Conservation (phyloP, 2,329 filamentous ascomycete genomes). For the Colletotrichum higginsianum region DNA sequence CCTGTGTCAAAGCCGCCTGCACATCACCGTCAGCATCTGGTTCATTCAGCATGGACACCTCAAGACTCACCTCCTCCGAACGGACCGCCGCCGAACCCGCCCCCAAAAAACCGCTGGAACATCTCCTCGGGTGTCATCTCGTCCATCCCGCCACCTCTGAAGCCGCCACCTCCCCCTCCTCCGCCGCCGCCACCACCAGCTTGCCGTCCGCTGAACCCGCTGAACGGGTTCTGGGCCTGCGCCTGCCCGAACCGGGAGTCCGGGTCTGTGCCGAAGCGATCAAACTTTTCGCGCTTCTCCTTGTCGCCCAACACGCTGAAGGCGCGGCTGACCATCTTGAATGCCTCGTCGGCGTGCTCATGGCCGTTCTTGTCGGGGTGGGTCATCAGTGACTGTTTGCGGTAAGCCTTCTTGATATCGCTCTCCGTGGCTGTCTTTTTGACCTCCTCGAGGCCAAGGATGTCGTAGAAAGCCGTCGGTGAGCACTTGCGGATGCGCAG, state of each 20-base stretch:
- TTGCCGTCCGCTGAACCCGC: constrained; percentile 68
- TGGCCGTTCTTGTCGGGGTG: constrained; percentile 99
- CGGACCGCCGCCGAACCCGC: constrained; percentile 73
- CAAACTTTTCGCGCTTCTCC: constrained; percentile 92
- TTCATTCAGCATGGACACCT: not conserved
- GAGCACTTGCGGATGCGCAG: constrained; percentile 88
- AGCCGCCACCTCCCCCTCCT: constrained; percentile 66
- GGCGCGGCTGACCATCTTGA: constrained; percentile 96
- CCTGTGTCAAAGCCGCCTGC: constrained; percentile 79
- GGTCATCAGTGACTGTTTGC: constrained; percentile 92
- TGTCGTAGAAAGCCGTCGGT: constrained; percentile 95
- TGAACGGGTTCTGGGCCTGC: constrained; percentile 75
- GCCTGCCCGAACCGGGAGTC: constrained; percentile 85
- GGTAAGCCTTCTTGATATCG: constrained; percentile 98
- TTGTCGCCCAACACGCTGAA: constrained; percentile 94
- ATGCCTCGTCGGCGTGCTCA: constrained; percentile 94
- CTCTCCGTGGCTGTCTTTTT: constrained; percentile 78
- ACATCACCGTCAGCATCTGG: constrained; percentile 23
- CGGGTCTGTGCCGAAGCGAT: constrained; percentile 91
- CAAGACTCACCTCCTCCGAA: constrained; percentile 59
- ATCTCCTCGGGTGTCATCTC: constrained; percentile 97
- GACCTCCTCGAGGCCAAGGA: constrained; percentile 80
- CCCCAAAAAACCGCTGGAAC: constrained; percentile 96
- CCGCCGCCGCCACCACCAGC: constrained; percentile 53
- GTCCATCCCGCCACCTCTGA: constrained; percentile 82